Percentiles rank a stretch among this genome's conserved stretches.
Evolutionary conservation across 306 rosid species (phyloP).

Genomic region (Prunus dulcis): DNA sequence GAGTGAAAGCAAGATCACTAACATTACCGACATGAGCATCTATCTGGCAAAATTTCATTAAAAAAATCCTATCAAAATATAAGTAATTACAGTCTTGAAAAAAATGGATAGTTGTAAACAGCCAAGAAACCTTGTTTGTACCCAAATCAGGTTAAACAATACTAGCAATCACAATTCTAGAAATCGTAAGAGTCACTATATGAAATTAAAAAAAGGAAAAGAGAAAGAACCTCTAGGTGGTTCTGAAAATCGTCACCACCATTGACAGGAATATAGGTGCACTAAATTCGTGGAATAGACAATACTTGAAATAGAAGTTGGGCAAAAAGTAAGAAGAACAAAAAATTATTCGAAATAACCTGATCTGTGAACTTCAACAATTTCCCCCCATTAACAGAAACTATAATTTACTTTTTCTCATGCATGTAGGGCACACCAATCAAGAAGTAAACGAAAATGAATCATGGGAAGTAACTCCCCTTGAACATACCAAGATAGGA

Average conservation of each 20-base stretch:
- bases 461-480: neutral
- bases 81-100: neutral
- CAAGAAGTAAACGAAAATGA: neutral
- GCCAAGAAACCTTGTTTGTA: neutral
- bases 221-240: conserved; percentile 1
- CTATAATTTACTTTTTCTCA: neutral
- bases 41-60: conserved; percentile 4
- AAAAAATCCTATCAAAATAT: neutral
- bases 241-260: conserved; percentile 1
- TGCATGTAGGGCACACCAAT: neutral
- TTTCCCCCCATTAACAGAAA: neutral
- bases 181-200: neutral
- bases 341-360: neutral
- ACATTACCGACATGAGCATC: conserved; percentile 17
- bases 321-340: neutral
- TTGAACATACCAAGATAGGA: conserved; percentile 2
- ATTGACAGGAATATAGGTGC: conserved; percentile 19
- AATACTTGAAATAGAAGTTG: conserved; percentile 3
- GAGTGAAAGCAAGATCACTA: conserved; percentile 20
- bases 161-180: neutral
- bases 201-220: no score
- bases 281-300: conserved; percentile 22
- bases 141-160: no score
- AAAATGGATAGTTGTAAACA: neutral
- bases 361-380: neutral